Conservation (phyloP, 2,329 filamentous ascomycete species). For the Periconia sp. region DNA sequence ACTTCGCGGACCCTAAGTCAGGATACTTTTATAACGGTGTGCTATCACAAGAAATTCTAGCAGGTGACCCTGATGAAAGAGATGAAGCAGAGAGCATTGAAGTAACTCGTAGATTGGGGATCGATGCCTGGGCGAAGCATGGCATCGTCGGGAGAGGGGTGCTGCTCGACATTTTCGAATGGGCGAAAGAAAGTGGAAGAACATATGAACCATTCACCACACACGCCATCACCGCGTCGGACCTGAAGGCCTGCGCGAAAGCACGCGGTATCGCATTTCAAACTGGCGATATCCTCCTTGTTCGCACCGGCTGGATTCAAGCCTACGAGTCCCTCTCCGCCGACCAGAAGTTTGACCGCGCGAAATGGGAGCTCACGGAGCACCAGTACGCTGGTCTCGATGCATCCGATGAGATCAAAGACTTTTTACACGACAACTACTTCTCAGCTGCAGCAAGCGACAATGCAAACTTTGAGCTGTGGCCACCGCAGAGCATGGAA, state of each 20-base stretch:
- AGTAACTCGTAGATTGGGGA: conserved; percentile 28
- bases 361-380: no score
- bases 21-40: conserved; percentile 40
- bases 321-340: conserved; percentile 18
- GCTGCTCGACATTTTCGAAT: conserved; percentile 58
- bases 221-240: conserved; percentile 20
- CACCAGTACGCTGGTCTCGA: no score
- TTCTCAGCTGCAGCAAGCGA: no score
- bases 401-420: no score
- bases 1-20: conserved; percentile 37
- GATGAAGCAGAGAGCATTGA: conserved; percentile 25
- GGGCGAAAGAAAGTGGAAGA: conserved; percentile 18
- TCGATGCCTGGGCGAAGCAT: conserved; percentile 55
- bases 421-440: no score
- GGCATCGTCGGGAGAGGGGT: conserved; percentile 64
- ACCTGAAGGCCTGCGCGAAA: conserved; percentile 25
- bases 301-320: conserved; percentile 33
- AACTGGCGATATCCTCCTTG: conserved; percentile 38
- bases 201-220: conserved; percentile 30
- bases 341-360: conserved; percentile 9
- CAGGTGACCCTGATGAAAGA: conserved; percentile 1
- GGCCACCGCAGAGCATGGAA: no score
- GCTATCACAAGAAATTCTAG: conserved; percentile 32
- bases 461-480: no score
- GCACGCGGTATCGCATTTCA: conserved; percentile 23